These are phyloP conservation scores for Chalciporus pseudorubinellus DNA, from an alignment of 768 basidiomycete genomes.

Conservation along the genomic window DNA sequence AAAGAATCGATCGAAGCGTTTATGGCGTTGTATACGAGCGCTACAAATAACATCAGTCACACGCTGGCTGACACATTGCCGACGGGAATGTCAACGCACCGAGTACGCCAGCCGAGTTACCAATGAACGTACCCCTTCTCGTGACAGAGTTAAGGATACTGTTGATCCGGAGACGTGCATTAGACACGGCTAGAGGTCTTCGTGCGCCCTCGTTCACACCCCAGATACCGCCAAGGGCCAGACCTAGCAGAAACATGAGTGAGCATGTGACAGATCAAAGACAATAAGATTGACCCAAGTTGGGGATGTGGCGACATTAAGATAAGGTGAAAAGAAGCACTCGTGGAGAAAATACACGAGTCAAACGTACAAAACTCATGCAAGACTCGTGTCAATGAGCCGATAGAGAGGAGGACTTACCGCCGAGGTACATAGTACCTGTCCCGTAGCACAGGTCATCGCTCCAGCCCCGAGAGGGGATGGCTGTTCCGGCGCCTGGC, in stretches of 20 bases:
- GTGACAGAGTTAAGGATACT: conserved; percentile 96
- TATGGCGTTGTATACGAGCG: conserved; percentile 92
- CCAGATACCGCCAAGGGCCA: conserved; percentile 93
- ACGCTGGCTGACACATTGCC: conserved; percentile 30
- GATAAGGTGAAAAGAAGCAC: conserved; percentile 67
- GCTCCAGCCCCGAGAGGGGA: conserved; percentile 96
- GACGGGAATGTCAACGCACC: conserved; percentile 59
- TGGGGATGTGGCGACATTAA: conserved; percentile 49
- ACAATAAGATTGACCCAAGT: conserved; percentile 77
- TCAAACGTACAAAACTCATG: conserved; percentile 43
- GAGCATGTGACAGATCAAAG: conserved; percentile 74
- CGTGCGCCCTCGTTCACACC: conserved; percentile 92
- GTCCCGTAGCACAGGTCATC: conserved; percentile 99
- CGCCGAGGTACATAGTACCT: conserved; percentile 96
- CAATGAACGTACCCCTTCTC: conserved; percentile 94
- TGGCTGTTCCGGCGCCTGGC: conserved; percentile 85
- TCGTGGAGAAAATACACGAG: conserved; percentile 46
- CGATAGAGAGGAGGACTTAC: conserved; percentile 71
- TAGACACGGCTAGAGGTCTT: conserved; percentile 83
- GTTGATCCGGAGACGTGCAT: conserved; percentile 89
- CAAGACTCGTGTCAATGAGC: conserved; percentile 46
- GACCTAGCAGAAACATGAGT: conserved; percentile 67
- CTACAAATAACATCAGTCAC: conserved; percentile 48
- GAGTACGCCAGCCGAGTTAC: conserved; percentile 96
- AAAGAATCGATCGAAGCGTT: conserved; percentile 90